Evolutionary conservation across 495 filamentous ascomycete genomes (phyloP).

Genomic region (Xylaria bambusicola): DNA sequence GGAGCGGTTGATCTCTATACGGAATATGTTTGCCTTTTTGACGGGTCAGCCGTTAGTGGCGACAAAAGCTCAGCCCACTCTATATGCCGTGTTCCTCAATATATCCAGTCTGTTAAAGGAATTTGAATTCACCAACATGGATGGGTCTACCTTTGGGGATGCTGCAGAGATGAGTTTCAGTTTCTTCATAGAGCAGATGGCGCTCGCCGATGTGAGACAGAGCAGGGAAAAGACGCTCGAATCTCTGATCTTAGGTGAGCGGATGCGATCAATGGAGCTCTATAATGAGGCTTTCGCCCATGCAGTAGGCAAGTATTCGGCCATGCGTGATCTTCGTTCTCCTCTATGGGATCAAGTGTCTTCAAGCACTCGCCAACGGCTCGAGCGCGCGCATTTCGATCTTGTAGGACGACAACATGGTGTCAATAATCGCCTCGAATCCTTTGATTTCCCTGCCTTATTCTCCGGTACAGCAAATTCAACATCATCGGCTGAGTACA

Average conservation of each 20-base stretch:
- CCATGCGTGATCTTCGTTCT: slow-evolving; percentile 66
- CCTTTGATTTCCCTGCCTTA: slow-evolving; percentile 86
- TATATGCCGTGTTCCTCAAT: slow-evolving; percentile 75
- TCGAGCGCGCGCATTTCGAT: slow-evolving; percentile 81
- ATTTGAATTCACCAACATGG: slow-evolving; percentile 77
- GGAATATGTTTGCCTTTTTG: slow-evolving; percentile 92
- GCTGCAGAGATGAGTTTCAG: slow-evolving; percentile 72
- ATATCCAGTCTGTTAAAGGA: slow-evolving; percentile 67
- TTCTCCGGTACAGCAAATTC: slow-evolving; percentile 88
- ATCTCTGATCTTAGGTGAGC: slow-evolving; percentile 82
- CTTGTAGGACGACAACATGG: slow-evolving; percentile 67
- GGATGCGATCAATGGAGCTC: slow-evolving; percentile 75
- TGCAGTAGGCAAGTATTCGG: slow-evolving; percentile 85
- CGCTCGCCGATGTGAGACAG: slow-evolving; percentile 74
- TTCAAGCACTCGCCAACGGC: slow-evolving; percentile 67
- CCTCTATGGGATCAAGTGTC: slow-evolving; percentile 70
- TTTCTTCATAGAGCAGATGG: slow-evolving; percentile 72
- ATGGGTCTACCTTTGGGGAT: slow-evolving; percentile 81
- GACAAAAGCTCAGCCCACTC: slow-evolving; percentile 62
- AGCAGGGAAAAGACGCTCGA: slow-evolving; percentile 92
- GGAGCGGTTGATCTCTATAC: slow-evolving; percentile 70
- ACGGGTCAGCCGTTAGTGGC: slow-evolving; percentile 78
- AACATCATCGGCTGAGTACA: slow-evolving; percentile 69
- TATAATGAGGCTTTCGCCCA: slow-evolving; percentile 93
- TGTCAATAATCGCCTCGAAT: slow-evolving; percentile 67